Evolutionary conservation across 768 basidiomycete species (phyloP), one percentile per base, ranked within the genome.

Genomic region (Suillus fuscotomentosus): DNA sequence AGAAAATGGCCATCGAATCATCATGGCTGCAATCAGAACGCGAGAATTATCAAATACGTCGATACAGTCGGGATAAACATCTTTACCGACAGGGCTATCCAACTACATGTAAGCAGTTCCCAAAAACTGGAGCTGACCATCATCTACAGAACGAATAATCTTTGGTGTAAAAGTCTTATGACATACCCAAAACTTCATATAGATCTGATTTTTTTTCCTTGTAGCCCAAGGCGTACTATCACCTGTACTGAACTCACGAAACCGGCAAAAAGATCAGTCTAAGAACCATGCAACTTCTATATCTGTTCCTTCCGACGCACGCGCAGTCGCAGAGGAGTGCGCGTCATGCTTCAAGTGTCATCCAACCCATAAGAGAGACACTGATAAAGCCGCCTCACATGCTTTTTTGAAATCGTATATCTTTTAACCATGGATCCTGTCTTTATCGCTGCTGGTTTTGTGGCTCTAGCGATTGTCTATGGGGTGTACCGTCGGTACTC

Each of bases 261-360:
- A 54, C 27, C 24, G 27, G 27, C 39, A 17, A 57, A 41, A 24
- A 41, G 38, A 14, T 38, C n/a, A 38, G 31, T 6, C 31, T 31
- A 6, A 7, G 13, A 38, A 34, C 10, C 31, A 24, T 38, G 22
- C 14, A 56, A 22, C 7, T 56, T 39, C 3, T n/a, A 14, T 36
- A n/a, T 31, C 5, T 43, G n/a, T 60, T 24, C 15, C 36, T 17
- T 64, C 71, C 61, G 68, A 60, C 15, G 10, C 15, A 36, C 53
- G 17, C 56, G 64, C 55, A 17, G 5, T 17, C n/a, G 45, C 13
- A 38, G 20, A 39, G 10, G 24, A 15, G 2, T n/a, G 38, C 20
- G 24, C 24, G 4, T 14, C 50, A 65, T 61, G 41, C 60, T 68
- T 31, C 36, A 42, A 9, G 14, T 61, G 65, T 67, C 71, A 72